A percentile compares a stretch with the other conserved stretches of the same genome.
phyloP scores from a whole-genome alignment of 2,329 filamentous ascomycete genomes.

The Fonsecaea pedrosoi region DNA sequence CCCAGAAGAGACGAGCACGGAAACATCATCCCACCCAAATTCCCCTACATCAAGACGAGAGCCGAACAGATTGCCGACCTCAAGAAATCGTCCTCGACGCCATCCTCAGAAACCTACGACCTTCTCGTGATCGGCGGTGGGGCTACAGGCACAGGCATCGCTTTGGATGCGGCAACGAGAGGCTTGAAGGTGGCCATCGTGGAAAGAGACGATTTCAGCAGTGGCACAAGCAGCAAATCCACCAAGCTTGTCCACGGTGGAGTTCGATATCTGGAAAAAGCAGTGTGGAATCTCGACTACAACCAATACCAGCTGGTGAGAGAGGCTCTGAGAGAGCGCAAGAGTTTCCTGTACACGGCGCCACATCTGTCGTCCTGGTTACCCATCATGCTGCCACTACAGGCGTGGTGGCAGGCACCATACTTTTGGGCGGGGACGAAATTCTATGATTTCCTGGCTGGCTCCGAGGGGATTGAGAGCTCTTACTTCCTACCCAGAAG shows the following conservation, averaged over 20 bases:
- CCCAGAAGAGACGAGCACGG: constrained; percentile 59
- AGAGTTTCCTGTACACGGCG: constrained; percentile 81
- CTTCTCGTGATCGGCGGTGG: constrained; percentile 79
- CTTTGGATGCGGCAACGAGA: constrained; percentile 78
- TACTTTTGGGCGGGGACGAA: constrained; percentile 76
- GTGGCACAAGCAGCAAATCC: constrained; percentile 83
- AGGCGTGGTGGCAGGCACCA: constrained; percentile 85
- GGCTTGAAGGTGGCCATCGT: constrained; percentile 81
- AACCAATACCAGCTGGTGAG: constrained; percentile 78
- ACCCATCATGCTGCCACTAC: constrained; percentile 80
- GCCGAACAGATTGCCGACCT: constrained; percentile 61
- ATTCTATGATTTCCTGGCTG: constrained; percentile 83
- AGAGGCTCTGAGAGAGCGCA: constrained; percentile 80
- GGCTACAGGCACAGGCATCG: constrained; percentile 81
- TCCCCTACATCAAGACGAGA: constrained; percentile 59
- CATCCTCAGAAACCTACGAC: constrained; percentile 69
- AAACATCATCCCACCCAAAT: constrained; percentile 61
- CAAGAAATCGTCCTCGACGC: constrained; percentile 61
- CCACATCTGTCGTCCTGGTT: constrained; percentile 81
- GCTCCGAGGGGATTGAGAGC: constrained; percentile 84
- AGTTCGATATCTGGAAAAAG: constrained; percentile 84
- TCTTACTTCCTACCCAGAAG: constrained; percentile 87
- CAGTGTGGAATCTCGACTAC: constrained; percentile 83
- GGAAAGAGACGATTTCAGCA: constrained; percentile 83
- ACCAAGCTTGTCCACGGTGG: constrained; percentile 86